phyloP scores from a whole-genome alignment of 2,329 filamentous ascomycete genomes.

The Aspergillus sp. region DNA sequence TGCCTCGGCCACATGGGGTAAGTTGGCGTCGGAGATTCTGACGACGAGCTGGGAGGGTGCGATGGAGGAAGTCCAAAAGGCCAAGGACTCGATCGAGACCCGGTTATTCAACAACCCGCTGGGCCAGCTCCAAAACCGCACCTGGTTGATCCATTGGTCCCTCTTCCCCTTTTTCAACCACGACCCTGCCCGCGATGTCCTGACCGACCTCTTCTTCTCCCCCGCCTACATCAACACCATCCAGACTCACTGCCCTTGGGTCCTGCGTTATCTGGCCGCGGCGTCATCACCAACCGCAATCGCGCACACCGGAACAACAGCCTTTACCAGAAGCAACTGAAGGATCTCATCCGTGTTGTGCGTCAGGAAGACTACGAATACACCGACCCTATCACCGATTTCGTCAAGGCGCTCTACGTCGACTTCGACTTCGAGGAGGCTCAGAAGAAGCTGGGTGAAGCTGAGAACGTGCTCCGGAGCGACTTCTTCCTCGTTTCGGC shows the following conservation, averaged over 20 bases:
- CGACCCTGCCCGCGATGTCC: slow-evolving; percentile 77
- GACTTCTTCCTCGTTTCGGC: slow-evolving; percentile 92
- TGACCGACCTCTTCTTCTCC: slow-evolving; percentile 96
- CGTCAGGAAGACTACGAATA: slow-evolving; percentile 98
- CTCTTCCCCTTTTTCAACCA: slow-evolving; percentile 99
- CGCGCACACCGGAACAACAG: slow-evolving; percentile 69
- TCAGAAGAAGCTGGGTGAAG: slow-evolving; percentile 74
- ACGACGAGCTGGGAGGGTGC: slow-evolving; percentile 91
- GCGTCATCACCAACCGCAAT: slow-evolving; percentile 86
- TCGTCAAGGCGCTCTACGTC: slow-evolving; percentile 91
- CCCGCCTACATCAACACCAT: slow-evolving; percentile 99
- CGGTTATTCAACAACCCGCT: slow-evolving; percentile 94
- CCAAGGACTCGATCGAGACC: slow-evolving; percentile 85
- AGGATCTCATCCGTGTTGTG: slow-evolving; percentile 91
- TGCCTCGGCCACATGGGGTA: slow-evolving; percentile 91
- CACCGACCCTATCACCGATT: slow-evolving; percentile 88
- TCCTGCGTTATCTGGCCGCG: slow-evolving; percentile 85
- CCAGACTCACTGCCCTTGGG: slow-evolving; percentile 95
- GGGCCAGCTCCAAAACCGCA: slow-evolving; percentile 90
- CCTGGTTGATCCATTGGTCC: slow-evolving; percentile 96
- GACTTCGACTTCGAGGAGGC: slow-evolving; percentile 97
- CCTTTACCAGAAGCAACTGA: slow-evolving; percentile 94
- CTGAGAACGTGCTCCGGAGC: slow-evolving; percentile 80
- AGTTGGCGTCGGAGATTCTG: slow-evolving; percentile 91
- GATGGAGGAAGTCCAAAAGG: slow-evolving; percentile 82